Evolutionary conservation across 139 green algal species (phyloP), one percentile per base, ranked within the genome.

Genomic region (Tetradesmus lagerheimii): DNA sequence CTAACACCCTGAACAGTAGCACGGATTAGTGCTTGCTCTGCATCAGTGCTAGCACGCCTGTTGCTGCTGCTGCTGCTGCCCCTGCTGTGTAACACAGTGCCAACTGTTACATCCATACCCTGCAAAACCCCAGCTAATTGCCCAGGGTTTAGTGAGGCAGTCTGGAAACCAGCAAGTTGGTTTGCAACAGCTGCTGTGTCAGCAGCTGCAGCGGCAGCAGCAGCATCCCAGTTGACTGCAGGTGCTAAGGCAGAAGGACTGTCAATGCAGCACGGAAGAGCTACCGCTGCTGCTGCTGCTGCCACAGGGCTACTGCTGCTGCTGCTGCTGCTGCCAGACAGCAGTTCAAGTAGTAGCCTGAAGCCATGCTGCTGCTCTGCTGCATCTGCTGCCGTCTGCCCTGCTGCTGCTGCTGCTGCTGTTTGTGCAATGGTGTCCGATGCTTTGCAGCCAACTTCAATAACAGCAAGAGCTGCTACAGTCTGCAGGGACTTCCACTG

Each of bases 161-260:
- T 31, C 57, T 31, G 41, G 43, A 39, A 4, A 27, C 20, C 80
- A 75, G 45, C 15, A 34, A 75, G 45, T 16, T 31, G 79, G 50
- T 35, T 35, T 29, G 64, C 83, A 43, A 20, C 39, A 25, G 83
- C 64, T 4, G 64, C 62, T 29, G 81, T 64, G 37, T 27, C 25
- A 53, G 64, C 64, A 66, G 83, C 64, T 64, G 83, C 83, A 39
- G 83, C 64, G 31, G 82, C 82, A n/a, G 43, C 83, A 43, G 64
- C 83, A 80, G 83, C 62, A 14, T 25, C 27, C 83, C 83, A 88
- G 45, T 88, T 31, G 25, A 88, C 83, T 25, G 83, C 62, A 37
- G 83, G 64, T 9, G 35, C 27, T 23, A 88, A 38, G 1, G 14
- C 25, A 1, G 39, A 34, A n/a, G 43, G 9, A 38, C 83, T 80